A percentile compares a stretch with the other conserved stretches of the same genome.
Conservation (phyloP, 192 early-diverging fungal genomes). For the Haplosporangium gracile region DNA sequence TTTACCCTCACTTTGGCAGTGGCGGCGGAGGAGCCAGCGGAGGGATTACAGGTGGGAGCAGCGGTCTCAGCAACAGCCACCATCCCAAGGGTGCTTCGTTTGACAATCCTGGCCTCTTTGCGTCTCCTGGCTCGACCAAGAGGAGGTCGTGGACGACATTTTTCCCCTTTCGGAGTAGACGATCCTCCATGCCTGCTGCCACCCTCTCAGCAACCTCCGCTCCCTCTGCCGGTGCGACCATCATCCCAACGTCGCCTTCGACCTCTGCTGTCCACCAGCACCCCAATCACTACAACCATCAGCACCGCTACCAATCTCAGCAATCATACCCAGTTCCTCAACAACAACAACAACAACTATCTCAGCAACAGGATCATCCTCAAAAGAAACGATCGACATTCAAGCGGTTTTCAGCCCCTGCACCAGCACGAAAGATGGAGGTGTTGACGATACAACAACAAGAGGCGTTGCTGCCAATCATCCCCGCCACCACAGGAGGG, state of each 20-base stretch:
- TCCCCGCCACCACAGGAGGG: not conserved
- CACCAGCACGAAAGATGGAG: not conserved
- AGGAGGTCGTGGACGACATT: slow-evolving; percentile 32
- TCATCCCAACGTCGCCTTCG: slow-evolving; percentile 1
- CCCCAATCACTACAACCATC: not conserved
- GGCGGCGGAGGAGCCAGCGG: not conserved
- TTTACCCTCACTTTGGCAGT: slow-evolving; percentile 1
- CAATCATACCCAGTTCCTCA: not conserved
- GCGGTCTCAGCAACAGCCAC: slow-evolving; percentile 19
- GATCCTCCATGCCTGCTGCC: slow-evolving; percentile 20
- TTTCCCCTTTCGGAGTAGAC: slow-evolving; percentile 23
- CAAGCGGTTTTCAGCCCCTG: not conserved
- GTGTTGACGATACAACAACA: slow-evolving; percentile 1
- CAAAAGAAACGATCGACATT: slow-evolving; percentile 10
- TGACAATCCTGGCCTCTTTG: not conserved
- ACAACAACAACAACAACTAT: not conserved
- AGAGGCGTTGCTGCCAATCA: not conserved
- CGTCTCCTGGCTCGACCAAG: slow-evolving; percentile 1
- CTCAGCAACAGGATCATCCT: not conserved
- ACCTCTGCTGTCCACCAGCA: not conserved
- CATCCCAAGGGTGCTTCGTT: slow-evolving; percentile 6
- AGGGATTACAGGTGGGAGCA: not conserved
- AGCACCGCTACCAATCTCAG: slow-evolving; percentile 2
- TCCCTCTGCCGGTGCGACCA: not conserved
- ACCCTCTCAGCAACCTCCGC: not conserved